Base-by-base conservation (phyloP, 305 asterid species). In the Salvia sclarea region DNA sequence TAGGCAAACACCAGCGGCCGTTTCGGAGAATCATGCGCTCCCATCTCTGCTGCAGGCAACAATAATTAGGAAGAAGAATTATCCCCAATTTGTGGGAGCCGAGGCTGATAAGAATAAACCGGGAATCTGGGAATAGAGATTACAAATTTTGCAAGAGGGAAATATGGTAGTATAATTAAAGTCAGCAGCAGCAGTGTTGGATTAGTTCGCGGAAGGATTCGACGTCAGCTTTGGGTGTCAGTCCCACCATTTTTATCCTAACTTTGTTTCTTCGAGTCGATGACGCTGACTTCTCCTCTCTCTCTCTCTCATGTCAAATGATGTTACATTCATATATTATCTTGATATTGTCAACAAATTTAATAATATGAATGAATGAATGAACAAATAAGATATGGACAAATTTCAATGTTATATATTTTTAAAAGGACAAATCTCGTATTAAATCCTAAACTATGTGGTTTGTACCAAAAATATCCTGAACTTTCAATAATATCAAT, bases 1-100 rank as follows among this genome's bases (percentile, higher is more conserved):
- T 94, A 91, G 13, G 98, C 96, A 77, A 94, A 89, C 1, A 89
- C 89, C 20, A 91, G 79, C 40, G 84, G 85, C 11, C 78, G 83
- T 68, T 66, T 73, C 10, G 10, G 63, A 16, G 88, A 74, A 40
- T 77, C 81, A 8, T 76, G 70, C 9, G 72, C 72, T 13, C 75
- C 84, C 92, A 86, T 86, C 18, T 40, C 64, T 62, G 66, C 61
- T 37, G 13, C 6, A 33, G 64, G 8, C 12, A 28, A 24, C 33
- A 65, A 56, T 1, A 57, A 37, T 11, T 24, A 41, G 2, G 24
- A 24, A 37, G 18, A 50, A 13, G n/a, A n/a, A n/a, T n/a, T 30
- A n/a, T 16, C 10, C 33, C 47, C 61, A 0, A 41, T 30, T 13
- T 7, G n/a, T 22, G 24, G 20, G 11, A 25, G 5, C 64, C 43